Evolutionary conservation across 306 rosid species (phyloP).

Genomic region (Pachyrhizus erosus): DNA sequence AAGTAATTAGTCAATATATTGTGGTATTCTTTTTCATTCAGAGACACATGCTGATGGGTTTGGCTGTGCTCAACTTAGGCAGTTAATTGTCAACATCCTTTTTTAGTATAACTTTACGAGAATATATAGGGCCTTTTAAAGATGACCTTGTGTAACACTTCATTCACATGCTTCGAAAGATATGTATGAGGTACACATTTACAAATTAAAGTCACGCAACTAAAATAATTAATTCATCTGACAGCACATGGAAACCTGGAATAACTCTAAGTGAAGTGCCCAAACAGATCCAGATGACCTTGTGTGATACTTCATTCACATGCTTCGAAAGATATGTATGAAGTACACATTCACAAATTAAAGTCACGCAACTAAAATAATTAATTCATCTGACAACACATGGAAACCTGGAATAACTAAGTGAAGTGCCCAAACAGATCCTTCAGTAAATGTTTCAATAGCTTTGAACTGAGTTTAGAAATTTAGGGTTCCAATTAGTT

Average conservation of each 20-base stretch:
- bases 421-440: background rate
- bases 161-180: background rate
- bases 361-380: background rate
- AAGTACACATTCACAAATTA: conserved; percentile 7
- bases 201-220: conserved; percentile 4
- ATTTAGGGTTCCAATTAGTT: background rate
- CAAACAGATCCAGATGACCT: too few relatives aligned
- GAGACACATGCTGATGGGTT: background rate
- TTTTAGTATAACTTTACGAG: too few relatives aligned
- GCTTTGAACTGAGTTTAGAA: conserved; percentile 2
- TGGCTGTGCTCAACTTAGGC: background rate
- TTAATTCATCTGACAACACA: background rate
- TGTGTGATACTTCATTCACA: background rate
- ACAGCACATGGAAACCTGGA: background rate
- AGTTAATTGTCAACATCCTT: background rate
- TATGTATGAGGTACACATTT: background rate
- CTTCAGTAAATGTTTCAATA: background rate
- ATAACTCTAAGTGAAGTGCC: background rate
- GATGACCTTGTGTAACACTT: background rate
- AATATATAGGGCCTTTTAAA: background rate
- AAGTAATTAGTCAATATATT: too few relatives aligned
- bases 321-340: background rate
- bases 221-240: conserved; percentile 5
- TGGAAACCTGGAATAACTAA: background rate
- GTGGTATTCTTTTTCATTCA: background rate